These are phyloP conservation scores for Plasmopara muralis DNA, from an alignment of 352 stramenopile genomes.

Conservation along the genomic window DNA sequence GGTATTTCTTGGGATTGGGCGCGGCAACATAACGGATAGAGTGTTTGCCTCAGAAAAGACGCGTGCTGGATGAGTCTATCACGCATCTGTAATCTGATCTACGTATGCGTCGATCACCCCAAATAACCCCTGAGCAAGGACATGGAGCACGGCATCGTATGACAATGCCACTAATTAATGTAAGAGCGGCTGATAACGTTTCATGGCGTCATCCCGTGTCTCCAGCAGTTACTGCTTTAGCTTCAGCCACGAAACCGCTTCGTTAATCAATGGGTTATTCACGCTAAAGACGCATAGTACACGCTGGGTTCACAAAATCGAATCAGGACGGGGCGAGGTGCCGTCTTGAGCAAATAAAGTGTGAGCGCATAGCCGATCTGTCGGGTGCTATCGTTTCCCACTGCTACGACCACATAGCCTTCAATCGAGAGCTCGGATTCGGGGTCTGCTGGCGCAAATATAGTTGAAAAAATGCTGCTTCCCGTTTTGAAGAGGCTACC, in stretches of 20 bases:
- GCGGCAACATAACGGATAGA: conserved; percentile 3
- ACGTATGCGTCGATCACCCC: background rate
- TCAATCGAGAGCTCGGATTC: conserved; percentile 26
- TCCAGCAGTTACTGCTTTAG: conserved; percentile 6
- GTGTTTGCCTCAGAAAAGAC: conserved; percentile 9
- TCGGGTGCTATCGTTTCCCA: conserved; percentile 62
- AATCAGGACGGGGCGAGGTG: conserved; percentile 50
- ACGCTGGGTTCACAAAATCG: conserved; percentile 72
- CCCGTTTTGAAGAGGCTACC: conserved; percentile 21
- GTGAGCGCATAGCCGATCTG: conserved; percentile 58
- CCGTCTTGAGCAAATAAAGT: conserved; percentile 67
- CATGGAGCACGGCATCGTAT: background rate
- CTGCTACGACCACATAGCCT: conserved; percentile 65
- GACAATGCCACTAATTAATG: background rate
- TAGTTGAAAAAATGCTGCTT: conserved; percentile 17
- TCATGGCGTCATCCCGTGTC: background rate
- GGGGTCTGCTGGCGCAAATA: conserved; percentile 17
- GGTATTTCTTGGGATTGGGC: conserved; percentile 16
- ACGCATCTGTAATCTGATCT: background rate
- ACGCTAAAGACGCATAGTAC: conserved; percentile 61
- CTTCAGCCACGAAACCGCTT: conserved; percentile 4
- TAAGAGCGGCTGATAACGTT: background rate
- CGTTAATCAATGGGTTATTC: conserved; percentile 17
- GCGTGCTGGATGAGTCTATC: background rate
- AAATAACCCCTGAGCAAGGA: conserved; percentile 3